Evolutionary conservation across 345 rosid genomes (phyloP).

Genomic region (Citrus sp.): DNA sequence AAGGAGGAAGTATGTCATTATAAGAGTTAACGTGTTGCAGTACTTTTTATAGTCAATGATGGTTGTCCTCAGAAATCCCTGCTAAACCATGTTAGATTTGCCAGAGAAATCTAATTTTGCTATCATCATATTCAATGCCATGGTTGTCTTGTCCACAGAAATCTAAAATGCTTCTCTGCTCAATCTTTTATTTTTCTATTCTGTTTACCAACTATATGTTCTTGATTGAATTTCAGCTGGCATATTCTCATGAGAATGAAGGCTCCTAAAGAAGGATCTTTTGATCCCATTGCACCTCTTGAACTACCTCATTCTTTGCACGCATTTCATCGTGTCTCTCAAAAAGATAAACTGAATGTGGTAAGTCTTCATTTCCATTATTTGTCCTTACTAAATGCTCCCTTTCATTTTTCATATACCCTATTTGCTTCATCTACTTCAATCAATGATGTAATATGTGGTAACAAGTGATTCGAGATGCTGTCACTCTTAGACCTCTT

Average conservation of each 20-base stretch:
- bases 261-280: slow-evolving; percentile 48
- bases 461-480: not conserved
- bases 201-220: not conserved
- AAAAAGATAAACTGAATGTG: slow-evolving; percentile 36
- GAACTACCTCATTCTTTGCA: slow-evolving; percentile 77
- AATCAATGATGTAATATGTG: not conserved
- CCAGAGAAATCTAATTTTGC: too few relatives aligned
- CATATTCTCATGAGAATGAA: slow-evolving; percentile 64
- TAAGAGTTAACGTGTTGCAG: not conserved
- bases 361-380: slow-evolving; percentile 27
- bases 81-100: not conserved
- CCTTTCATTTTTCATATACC: not conserved
- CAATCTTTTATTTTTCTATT: not conserved
- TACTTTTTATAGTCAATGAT: not conserved
- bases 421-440: not conserved
- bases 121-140: not conserved
- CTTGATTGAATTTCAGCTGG: slow-evolving; percentile 46
- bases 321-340: slow-evolving; percentile 60
- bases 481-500: not conserved
- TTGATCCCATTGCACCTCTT: slow-evolving; percentile 66
- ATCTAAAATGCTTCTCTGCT: not conserved
- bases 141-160: not conserved
- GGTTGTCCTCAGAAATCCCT: not conserved
- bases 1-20: not conserved
- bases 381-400: not conserved